Base-by-base conservation (phyloP, 306 rosid species). In the Senna siamea region DNA sequence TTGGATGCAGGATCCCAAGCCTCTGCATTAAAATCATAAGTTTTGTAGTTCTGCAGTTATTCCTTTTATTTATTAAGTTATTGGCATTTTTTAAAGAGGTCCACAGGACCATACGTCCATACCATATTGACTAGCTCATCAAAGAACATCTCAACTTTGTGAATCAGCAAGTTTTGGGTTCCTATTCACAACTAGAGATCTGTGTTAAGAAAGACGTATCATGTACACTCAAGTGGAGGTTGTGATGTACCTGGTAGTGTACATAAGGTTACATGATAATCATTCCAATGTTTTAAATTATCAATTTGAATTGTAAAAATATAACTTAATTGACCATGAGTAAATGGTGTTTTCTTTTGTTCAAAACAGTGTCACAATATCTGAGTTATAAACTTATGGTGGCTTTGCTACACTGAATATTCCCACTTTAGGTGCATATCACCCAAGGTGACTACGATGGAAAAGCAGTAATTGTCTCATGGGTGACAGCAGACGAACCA, bases 371-470 rank as follows among this genome's bases (percentile, higher is more conserved):
- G 50, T 7, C 47, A 56, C 57, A 34, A 28, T 34, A 40, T 52
- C 20, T 19, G 73, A 52, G 46, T 50, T 32, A 37, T 74, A 14
- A 66, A 38, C 72, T 61, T 40, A 35, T 52, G 8, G 74, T 48
- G 50, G 30, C 77, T 38, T 55, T 69, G 3, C 47, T 11, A 76
- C 22, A 28, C 59, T 82, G 14, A 30, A 67, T 58, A 20, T 7
- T 77, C 77, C 71, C 41, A 17, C 67, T 76, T 51, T 72, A 94
- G 97, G 99, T 94, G 81, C 99, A 90, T 73, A 88, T 94, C 63
- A 92, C 99, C 26, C 99, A 94, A 84, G 99, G 97, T 44, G 99
- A 94, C 81, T 92, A 92, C 60, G 96, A 94, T 65, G 99, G 96
- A 69, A 90, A 78, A 82, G 96, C 99, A 51, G 93, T 92, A 38